Conservation (phyloP, 352 stramenopile species). For the Phytophthora chlamydospora region DNA sequence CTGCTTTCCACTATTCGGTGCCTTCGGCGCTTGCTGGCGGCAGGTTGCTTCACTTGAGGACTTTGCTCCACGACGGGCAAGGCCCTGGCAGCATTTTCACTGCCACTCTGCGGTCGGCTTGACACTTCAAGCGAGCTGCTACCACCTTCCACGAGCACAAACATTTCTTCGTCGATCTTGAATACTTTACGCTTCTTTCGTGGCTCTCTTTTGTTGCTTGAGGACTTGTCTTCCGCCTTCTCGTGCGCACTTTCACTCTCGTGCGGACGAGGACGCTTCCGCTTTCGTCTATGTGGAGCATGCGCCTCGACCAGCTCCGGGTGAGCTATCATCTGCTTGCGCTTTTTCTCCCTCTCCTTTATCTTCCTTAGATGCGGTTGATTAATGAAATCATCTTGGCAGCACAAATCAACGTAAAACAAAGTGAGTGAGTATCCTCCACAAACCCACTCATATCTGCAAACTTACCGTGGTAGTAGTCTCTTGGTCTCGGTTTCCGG, state of each 20-base stretch:
- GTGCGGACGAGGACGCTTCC: slow-evolving; percentile 22
- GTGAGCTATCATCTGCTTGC: slow-evolving; percentile 8
- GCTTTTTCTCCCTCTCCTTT: slow-evolving; percentile 15
- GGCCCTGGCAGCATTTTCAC: not conserved
- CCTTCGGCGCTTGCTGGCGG: slow-evolving; percentile 27
- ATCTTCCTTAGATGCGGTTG: slow-evolving; percentile 39
- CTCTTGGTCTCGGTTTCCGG: slow-evolving; percentile 44
- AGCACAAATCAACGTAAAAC: slow-evolving; percentile 2
- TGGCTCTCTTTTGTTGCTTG: slow-evolving; percentile 6
- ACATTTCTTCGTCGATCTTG: slow-evolving; percentile 24
- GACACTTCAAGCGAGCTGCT: slow-evolving; percentile 7
- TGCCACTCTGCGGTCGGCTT: slow-evolving; percentile 15
- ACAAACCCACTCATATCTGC: not conserved
- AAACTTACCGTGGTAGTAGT: slow-evolving; percentile 71
- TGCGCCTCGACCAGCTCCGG: not conserved
- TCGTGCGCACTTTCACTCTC: not conserved
- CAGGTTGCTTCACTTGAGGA: slow-evolving; percentile 5
- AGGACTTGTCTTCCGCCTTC: not conserved
- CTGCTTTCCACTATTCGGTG: slow-evolving; percentile 49
- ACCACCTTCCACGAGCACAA: slow-evolving; percentile 13
- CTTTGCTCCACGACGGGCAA: not conserved
- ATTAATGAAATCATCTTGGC: slow-evolving; percentile 65
- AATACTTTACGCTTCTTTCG: slow-evolving; percentile 5
- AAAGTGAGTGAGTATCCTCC: not conserved
- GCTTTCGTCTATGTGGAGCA: slow-evolving; percentile 5